A percentile compares a stretch with the other conserved stretches of the same genome.
phyloP scores from a whole-genome alignment of 2,329 filamentous ascomycete genomes.

The Tolypocladium cylindrosporum region DNA sequence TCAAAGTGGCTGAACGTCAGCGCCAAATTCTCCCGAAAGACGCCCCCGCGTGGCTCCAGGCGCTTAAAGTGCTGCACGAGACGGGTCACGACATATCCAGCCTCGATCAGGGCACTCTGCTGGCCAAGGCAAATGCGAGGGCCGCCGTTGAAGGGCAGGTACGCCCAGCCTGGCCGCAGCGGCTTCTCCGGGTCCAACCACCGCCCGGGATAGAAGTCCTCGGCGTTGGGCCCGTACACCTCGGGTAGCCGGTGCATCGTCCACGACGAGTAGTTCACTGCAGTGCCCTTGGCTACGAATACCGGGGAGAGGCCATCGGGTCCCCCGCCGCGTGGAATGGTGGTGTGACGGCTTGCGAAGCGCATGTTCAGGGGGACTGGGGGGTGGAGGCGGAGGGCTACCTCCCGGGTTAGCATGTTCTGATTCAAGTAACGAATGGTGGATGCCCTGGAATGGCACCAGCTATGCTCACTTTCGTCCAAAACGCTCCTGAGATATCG shows the following conservation, averaged over 20 bases:
- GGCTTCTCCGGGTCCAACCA: slow-evolving; percentile 33
- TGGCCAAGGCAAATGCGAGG: slow-evolving; percentile 68
- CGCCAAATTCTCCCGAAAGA: too few relatives aligned
- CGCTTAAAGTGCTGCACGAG: too few relatives aligned
- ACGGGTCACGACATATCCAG: too few relatives aligned
- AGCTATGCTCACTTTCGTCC: too few relatives aligned
- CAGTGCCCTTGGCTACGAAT: slow-evolving; percentile 46
- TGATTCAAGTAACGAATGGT: too few relatives aligned
- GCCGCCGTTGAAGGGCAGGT: slow-evolving; percentile 66
- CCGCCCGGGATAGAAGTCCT: slow-evolving; percentile 53
- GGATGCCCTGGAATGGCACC: too few relatives aligned
- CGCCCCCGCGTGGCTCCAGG: too few relatives aligned
- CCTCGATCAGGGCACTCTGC: slow-evolving; percentile 6
- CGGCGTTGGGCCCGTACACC: slow-evolving; percentile 45
- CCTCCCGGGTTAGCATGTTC: slow-evolving; percentile 17
- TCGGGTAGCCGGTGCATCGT: slow-evolving; percentile 62
- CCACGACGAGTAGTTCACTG: slow-evolving; percentile 56
- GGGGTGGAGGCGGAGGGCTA: slow-evolving; percentile 69
- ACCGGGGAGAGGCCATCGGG: slow-evolving; percentile 50
- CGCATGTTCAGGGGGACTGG: slow-evolving; percentile 72
- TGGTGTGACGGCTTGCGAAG: slow-evolving; percentile 35
- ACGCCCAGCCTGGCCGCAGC: slow-evolving; percentile 40
- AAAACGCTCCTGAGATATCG: too few relatives aligned
- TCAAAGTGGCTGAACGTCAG: too few relatives aligned
- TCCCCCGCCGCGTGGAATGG: slow-evolving; percentile 60